Conservation (phyloP, 164 flowering plant genomes). For the Chloranthus sessilifolius region DNA sequence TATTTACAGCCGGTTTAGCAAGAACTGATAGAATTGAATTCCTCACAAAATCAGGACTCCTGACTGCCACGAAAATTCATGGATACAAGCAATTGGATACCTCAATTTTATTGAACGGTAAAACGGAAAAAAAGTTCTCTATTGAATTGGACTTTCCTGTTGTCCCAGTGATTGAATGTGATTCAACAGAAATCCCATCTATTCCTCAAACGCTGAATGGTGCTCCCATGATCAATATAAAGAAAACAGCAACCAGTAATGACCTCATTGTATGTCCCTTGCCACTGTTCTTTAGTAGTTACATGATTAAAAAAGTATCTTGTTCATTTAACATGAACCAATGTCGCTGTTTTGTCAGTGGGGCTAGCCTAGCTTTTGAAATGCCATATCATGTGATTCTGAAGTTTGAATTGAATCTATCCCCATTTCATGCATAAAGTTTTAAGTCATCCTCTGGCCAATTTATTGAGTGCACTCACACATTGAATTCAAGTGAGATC, state of each 20-base stretch:
- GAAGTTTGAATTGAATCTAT: no score
- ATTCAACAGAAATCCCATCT: conserved; percentile 29
- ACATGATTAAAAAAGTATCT: no score
- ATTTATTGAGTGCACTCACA: no score
- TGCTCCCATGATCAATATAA: conserved; percentile 38
- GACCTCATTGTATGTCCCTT: conserved; percentile 44
- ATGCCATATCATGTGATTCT: no score
- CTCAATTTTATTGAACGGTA: conserved; percentile 21
- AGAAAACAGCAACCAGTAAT: conserved; percentile 33
- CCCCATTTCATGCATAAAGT: no score
- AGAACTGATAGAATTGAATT: conserved; percentile 46
- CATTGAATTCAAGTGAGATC: no score
- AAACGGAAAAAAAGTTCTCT: conserved; percentile 17
- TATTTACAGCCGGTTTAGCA: conserved; percentile 44
- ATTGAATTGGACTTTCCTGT: conserved; percentile 75
- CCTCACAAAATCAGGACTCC: conserved; percentile 57
- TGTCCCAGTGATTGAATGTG: conserved; percentile 29
- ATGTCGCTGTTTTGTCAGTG: no score
- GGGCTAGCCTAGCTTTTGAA: no score
- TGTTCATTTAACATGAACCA: no score
- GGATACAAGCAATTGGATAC: conserved; percentile 10
- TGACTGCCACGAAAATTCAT: conserved; percentile 49
- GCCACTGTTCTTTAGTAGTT: no score
- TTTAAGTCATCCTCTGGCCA: no score
- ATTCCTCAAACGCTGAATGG: conserved; percentile 53